A percentile compares a stretch with the other conserved stretches of the same genome.
phyloP scores from a whole-genome alignment of 768 basidiomycete genomes.

The Hebeloma cylindrosporum region DNA sequence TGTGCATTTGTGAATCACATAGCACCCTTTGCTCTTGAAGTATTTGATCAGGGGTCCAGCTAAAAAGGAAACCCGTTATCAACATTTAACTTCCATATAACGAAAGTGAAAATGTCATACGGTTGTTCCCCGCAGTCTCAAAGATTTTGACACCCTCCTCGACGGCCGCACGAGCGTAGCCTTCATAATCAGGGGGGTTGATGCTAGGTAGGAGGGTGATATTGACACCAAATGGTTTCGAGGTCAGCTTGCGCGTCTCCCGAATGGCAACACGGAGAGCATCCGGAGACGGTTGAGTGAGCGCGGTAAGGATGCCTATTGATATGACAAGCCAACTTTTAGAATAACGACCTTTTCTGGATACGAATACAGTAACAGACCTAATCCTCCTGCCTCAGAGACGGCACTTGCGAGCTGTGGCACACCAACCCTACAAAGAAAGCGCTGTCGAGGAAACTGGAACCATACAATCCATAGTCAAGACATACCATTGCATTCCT shows the following conservation, averaged over 20 bases:
- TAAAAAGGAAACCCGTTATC: constrained; percentile 26
- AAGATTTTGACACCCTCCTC: constrained; percentile 88
- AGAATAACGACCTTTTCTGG: not conserved
- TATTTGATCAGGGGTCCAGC: constrained; percentile 77
- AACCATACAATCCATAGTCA: not conserved
- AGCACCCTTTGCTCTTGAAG: constrained; percentile 75
- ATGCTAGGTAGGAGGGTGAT: constrained; percentile 87
- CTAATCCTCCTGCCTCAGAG: constrained; percentile 81
- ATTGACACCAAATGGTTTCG: constrained; percentile 82
- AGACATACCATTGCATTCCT: constrained; percentile 82
- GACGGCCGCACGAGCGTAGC: constrained; percentile 76
- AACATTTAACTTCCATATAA: not conserved
- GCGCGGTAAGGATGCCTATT: constrained; percentile 77
- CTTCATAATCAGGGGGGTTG: constrained; percentile 87
- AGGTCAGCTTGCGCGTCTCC: constrained; percentile 68
- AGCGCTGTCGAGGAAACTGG: not conserved
- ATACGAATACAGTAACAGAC: constrained; percentile 43
- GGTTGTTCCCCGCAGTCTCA: constrained; percentile 92
- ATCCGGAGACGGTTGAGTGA: constrained; percentile 85
- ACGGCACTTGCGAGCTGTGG: constrained; percentile 76
- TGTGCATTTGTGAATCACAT: constrained; percentile 91
- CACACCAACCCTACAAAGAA: constrained; percentile 67
- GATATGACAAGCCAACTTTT: not conserved
- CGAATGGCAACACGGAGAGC: constrained; percentile 78
- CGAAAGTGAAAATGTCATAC: constrained; percentile 44